Evolutionary conservation across 176 grass and related monocot genomes (phyloP), one percentile per base, ranked within the genome.

Genomic region (Pharus latifolius): DNA sequence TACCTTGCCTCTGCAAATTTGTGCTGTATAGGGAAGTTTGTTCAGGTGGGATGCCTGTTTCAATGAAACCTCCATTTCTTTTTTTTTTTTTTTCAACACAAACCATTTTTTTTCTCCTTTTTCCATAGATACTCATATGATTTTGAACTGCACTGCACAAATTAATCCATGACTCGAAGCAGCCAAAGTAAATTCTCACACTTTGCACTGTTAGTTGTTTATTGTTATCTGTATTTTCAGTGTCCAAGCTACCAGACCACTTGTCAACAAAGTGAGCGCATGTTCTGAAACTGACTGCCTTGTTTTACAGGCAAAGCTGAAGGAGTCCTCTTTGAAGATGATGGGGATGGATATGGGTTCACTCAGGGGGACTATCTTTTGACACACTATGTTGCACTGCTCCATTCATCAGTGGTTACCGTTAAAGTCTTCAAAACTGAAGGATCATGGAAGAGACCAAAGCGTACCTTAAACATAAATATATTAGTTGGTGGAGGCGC

Each of bases 321-420:
- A 72, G 94, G 89, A 75, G 60, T 92, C 58, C 81, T 92, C 26
- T 98, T 85, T 8, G 94, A 98, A 83, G 94, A 98, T 60, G 81
- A 78, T 80, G 94, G 87, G 44, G 94, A 98, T 72, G 94, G 94
- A 62, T 93, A 93, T 31, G 56, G 65, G 9, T 98, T 88, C 78
- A 92, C 68, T 43, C 63, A 83, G 19, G 94, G 89, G 25, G 50
- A 81, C 38, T 98, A 84, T 75, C 83, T 98, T 47, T 81, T 98
- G 57, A 90, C 94, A 70, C 75, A 85, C 63, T 98, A 93, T 85
- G 27, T 64, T 49, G 94, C 94, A 18, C 86, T 93, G 70, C 69
- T 74, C n/a, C 49, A 76, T 76, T 90, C 80, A 33, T 78, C 84
- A 26, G 58, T 83, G 59, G 57, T 98, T 66, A 83, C 71, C 38